Percentiles rank a stretch among this genome's conserved stretches.
Evolutionary conservation across 179 eudicot genomes (phyloP).

Genomic region (Amaranthus tricolor): DNA sequence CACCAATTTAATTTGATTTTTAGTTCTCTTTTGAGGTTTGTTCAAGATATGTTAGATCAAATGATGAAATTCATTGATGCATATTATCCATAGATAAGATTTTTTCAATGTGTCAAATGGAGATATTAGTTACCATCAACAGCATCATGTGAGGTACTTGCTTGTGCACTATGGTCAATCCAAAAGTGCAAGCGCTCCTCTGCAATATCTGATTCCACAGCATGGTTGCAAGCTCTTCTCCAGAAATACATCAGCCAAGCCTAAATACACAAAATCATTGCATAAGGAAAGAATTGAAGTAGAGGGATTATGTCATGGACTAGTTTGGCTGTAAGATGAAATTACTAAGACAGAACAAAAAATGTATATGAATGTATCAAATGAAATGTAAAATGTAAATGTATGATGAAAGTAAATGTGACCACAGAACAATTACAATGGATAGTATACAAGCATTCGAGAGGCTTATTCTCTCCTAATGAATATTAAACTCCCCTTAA

Average conservation of each 20-base stretch:
- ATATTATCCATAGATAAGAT: background rate
- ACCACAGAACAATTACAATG: too few species aligned
- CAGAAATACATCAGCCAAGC: constrained; percentile 84
- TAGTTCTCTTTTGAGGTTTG: background rate
- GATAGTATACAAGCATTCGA: too few species aligned
- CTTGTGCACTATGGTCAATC: constrained; percentile 47
- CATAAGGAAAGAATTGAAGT: too few species aligned
- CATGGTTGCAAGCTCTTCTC: constrained; percentile 81
- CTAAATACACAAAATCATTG: constrained; percentile 37
- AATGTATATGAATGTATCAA: too few species aligned
- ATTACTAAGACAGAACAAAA: too few species aligned
- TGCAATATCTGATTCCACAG: constrained; percentile 67
- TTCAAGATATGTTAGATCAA: background rate
- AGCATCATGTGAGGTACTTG: constrained; percentile 71
- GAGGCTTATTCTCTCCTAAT: too few species aligned
- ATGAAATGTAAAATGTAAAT: too few species aligned
- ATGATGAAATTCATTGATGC: background rate
- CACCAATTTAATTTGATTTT: background rate
- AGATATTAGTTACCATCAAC: constrained; percentile 55
- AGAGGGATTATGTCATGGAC: too few species aligned
- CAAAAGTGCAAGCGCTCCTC: constrained; percentile 68
- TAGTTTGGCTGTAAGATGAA: too few species aligned
- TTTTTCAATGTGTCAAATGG: background rate
- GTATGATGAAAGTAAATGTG: too few species aligned
- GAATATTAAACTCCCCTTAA: too few species aligned